These are phyloP conservation scores for Erigeron philadelphicus DNA, from an alignment of 140 eudicot genomes.

Conservation along the genomic window DNA sequence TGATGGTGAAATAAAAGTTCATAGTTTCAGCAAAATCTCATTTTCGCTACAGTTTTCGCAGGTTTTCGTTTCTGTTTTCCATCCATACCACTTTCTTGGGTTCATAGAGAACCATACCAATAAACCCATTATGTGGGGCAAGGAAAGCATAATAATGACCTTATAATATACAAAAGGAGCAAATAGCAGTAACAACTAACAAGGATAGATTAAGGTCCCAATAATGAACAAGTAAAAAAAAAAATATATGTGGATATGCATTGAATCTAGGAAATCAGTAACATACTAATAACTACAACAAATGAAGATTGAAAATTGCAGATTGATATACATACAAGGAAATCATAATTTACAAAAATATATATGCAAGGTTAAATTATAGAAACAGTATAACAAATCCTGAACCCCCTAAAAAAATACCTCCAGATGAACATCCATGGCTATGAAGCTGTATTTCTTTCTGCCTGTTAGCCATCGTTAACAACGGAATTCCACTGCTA, in stretches of 20 bases:
- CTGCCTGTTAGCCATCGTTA: not conserved
- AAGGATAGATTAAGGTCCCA: too few relatives aligned
- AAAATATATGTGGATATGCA: slow-evolving; percentile 3
- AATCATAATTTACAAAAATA: slow-evolving; percentile 15
- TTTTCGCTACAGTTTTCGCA: not conserved
- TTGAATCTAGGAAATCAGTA: not conserved
- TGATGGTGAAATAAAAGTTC: slow-evolving; percentile 16
- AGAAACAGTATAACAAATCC: slow-evolving; percentile 19
- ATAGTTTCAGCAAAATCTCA: not conserved
- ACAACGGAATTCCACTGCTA: slow-evolving; percentile 16
- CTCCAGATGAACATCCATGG: slow-evolving; percentile 19
- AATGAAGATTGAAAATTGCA: not conserved
- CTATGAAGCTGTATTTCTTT: not conserved
- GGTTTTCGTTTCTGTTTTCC: slow-evolving; percentile 6
- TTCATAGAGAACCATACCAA: slow-evolving; percentile 7
- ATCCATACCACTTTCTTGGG: slow-evolving; percentile 3
- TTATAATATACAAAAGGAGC: not conserved
- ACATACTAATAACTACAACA: not conserved
- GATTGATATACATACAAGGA: slow-evolving; percentile 3
- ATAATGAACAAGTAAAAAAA: not conserved
- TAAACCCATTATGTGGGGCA: not conserved
- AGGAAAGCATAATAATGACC: too few relatives aligned
- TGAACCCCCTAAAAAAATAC: slow-evolving; percentile 2
- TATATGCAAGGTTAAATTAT: slow-evolving; percentile 12
- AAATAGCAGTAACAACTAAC: not conserved